Evolutionary conservation across 1,284 basidiomycete species (phyloP), one percentile per base, ranked within the genome.

Genomic region (Cutaneotrichosporon curvatum): DNA sequence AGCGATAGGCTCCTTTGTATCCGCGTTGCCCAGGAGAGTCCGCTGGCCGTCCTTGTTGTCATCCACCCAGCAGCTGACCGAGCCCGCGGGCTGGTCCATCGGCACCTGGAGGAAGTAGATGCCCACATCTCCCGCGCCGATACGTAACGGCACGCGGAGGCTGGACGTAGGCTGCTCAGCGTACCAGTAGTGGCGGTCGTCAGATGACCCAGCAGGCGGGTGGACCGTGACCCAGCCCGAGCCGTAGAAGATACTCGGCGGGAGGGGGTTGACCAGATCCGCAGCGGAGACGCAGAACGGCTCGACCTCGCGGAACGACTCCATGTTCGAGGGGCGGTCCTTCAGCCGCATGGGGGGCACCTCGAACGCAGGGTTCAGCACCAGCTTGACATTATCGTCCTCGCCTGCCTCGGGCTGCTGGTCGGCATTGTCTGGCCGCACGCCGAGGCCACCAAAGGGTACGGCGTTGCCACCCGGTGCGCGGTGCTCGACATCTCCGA

Each of bases 261-360:
- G 90, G 2, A 96, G 76, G 2, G 91, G 92, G 73, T 94, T 94
- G 66, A 95, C 86, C 36, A 96, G 76, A 68, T 96, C 90, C 68
- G 94, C 92, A 19, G 91, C 91, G 16, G 82, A 84, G 0, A 87
- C 88, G 70, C 92, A 96, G 74, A 79, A 89, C 12, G 92, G 91
- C 43, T 80, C 77, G 43, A 91, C 80, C 69, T 95, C 91, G 61
- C 86, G 79, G 67, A 85, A 90, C n/a, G 75, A 68, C 2, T 76
- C 43, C 61, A 76, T 56, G 55, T 78, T 76, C 33, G 74, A 74
- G 0, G 87, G 85, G 9, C 81, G 80, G 36, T 85, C 83, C 52
- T 79, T 79, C 62, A 95, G 82, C 14, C 85, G 79, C 37, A 80
- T 78, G 0, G 79, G 76, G 1, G 88, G 89, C 4, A 92, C 81